A percentile compares a stretch with the other conserved stretches of the same genome.
phyloP scores from a whole-genome alignment of 2,329 filamentous ascomycete species.

The Ophiobolus disseminans region DNA sequence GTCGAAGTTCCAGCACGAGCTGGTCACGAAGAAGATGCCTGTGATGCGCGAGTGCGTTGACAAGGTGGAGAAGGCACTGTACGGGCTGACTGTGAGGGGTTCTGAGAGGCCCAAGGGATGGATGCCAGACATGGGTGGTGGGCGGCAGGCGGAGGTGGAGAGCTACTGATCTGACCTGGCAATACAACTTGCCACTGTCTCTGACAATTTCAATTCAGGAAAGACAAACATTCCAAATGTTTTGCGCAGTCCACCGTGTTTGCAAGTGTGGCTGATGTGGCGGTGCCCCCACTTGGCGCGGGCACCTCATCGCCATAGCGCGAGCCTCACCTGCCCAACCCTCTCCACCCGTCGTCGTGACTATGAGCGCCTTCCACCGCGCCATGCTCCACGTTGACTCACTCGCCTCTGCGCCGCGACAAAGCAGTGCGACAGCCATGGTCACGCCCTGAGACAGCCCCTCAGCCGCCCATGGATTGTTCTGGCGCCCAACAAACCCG shows the following conservation, averaged over 20 bases:
- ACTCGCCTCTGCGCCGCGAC: slow-evolving; percentile 32
- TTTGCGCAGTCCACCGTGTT: background rate
- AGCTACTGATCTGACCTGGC: slow-evolving; percentile 34
- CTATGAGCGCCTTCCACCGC: slow-evolving; percentile 20
- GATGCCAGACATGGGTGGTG: slow-evolving; percentile 75
- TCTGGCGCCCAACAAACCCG: slow-evolving; percentile 33
- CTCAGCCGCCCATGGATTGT: slow-evolving; percentile 26
- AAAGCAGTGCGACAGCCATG: slow-evolving; percentile 27
- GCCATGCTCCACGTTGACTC: slow-evolving; percentile 28
- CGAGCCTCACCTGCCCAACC: slow-evolving; percentile 23
- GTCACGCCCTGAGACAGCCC: slow-evolving; percentile 35
- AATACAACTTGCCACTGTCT: background rate
- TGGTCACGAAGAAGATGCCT: slow-evolving; percentile 76
- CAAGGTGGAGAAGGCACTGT: slow-evolving; percentile 91
- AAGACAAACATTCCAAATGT: too few species aligned
- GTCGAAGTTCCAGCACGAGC: slow-evolving; percentile 66
- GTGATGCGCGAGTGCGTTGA: slow-evolving; percentile 88
- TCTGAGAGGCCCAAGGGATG: slow-evolving; percentile 90
- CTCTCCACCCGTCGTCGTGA: slow-evolving; percentile 13
- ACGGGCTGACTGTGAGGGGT: slow-evolving; percentile 85
- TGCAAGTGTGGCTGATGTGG: slow-evolving; percentile 20
- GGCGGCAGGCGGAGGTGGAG: slow-evolving; percentile 52
- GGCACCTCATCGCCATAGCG: slow-evolving; percentile 17
- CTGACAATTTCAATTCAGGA: background rate
- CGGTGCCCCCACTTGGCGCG: slow-evolving; percentile 21